Base-by-base conservation (phyloP, 2,329 filamentous ascomycete species). In the Dactylellina leptospora region DNA sequence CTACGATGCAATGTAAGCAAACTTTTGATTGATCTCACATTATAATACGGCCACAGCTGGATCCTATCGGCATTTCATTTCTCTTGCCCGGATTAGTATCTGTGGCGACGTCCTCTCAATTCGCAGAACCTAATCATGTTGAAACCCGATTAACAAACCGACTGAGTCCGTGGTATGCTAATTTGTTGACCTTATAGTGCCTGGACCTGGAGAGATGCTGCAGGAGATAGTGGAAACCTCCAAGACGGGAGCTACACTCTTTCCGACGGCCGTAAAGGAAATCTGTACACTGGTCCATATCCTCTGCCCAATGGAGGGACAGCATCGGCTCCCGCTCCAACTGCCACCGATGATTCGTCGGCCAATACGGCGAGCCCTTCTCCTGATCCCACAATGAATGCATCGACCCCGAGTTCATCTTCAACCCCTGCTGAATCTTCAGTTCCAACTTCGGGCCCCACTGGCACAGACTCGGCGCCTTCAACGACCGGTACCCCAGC, bases 181-280 rank as follows among this genome's bases (percentile, higher is more conserved):
- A 47, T 51, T 9, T 50, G 9, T 4, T 23, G 4, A 64, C 25
- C 27, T 6, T 13, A 42, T 27, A 66, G 61, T 1, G 53, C 45
- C 13, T 66, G 42, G 25, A 66, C 61, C 4, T 66, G 61, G 61
- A 50, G 51, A 18, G 61, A 66, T 42, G 42, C 61, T 5, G 61
- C 61, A 1, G 61, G 61, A 28, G 40, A 66, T 25, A 30, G 42
- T 36, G 61, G 61, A 44, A 58, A 58, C 13, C 53, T 66, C 18
- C 6, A 40, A 22, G 61, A 66, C 16, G 61, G 61, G 45, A 66
- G 61, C 44, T 66, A 66, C 27, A 66, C 61, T 2, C 53, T 66
- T 36, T 16, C 61, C 9, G 61, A 66, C 18, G 61, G 61, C n/a
- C 30, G 42, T 20, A 58, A 66, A 42, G 61, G 61, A 40, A 66